Conservation (phyloP, 1,284 basidiomycete species). For the Cutaneotrichosporon sp. region DNA sequence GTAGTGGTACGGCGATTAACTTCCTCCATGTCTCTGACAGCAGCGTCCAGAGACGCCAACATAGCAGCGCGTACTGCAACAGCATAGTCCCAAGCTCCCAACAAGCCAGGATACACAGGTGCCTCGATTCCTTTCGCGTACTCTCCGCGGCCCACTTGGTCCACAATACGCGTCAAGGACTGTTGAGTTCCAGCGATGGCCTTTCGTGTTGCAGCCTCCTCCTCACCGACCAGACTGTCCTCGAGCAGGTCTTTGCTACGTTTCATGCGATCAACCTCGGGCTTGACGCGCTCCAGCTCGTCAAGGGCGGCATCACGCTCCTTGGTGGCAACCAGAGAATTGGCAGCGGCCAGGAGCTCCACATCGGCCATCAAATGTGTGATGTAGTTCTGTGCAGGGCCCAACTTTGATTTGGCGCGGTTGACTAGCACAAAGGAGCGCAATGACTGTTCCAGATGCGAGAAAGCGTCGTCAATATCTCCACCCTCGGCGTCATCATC, state of each 20-base stretch:
- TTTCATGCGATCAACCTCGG: slow-evolving; percentile 83
- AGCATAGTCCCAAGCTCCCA: slow-evolving; percentile 85
- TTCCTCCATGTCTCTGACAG: slow-evolving; percentile 75
- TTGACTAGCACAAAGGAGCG: slow-evolving; percentile 94
- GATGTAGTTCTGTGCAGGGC: slow-evolving; percentile 91
- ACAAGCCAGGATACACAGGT: slow-evolving; percentile 81
- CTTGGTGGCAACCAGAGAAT: slow-evolving; percentile 73
- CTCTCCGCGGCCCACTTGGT: slow-evolving; percentile 70
- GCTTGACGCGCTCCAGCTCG: slow-evolving; percentile 67
- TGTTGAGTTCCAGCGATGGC: slow-evolving; percentile 58
- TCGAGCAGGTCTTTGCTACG: slow-evolving; percentile 68
- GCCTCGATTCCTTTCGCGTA: slow-evolving; percentile 52
- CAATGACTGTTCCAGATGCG: slow-evolving; percentile 82
- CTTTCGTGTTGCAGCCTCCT: slow-evolving; percentile 66
- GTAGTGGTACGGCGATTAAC: slow-evolving; percentile 70
- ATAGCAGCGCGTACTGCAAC: slow-evolving; percentile 73
- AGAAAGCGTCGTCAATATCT: slow-evolving; percentile 65
- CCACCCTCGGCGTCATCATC: slow-evolving; percentile 33
- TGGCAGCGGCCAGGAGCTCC: slow-evolving; percentile 78
- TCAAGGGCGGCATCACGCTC: slow-evolving; percentile 72
- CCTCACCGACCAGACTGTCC: slow-evolving; percentile 68
- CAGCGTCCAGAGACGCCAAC: slow-evolving; percentile 70
- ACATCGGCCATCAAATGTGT: slow-evolving; percentile 83
- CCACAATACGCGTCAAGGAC: slow-evolving; percentile 66
- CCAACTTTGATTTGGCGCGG: slow-evolving; percentile 89